Evolutionary conservation across 78 protist genomes (phyloP).

Genomic region (Dictyostelium discoideum): DNA sequence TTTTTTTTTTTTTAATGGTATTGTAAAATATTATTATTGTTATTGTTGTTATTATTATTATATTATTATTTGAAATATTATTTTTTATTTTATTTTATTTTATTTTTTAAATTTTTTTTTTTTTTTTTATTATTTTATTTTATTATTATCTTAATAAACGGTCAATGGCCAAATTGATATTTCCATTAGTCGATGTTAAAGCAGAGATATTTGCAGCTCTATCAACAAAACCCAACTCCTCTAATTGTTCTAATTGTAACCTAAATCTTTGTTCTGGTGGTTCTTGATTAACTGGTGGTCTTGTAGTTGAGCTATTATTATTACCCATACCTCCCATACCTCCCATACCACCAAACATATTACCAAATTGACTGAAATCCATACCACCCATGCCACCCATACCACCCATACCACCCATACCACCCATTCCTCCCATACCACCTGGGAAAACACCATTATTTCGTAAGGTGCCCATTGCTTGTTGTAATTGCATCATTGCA

Average conservation of each 20-base stretch:
- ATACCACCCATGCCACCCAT: conserved; percentile 73
- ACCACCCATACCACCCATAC: conserved; percentile 63
- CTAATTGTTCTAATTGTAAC: conserved; percentile 79
- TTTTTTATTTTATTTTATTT: too few relatives aligned
- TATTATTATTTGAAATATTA: too few relatives aligned
- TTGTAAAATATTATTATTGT: too few relatives aligned
- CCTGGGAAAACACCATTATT: conserved; percentile 49
- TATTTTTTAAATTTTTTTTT: neutral
- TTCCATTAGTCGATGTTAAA: conserved; percentile 65
- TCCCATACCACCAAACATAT: conserved; percentile 55
- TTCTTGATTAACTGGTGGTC: conserved; percentile 12
- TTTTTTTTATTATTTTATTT: neutral
- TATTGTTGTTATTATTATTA: too few relatives aligned
- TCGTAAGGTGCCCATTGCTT: conserved; percentile 62
- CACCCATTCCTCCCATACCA: conserved; percentile 53
- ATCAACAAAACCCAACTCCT: conserved; percentile 92
- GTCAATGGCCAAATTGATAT: conserved; percentile 84
- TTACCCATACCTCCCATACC: too few relatives aligned
- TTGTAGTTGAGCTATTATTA: neutral
- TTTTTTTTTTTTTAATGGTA: neutral
- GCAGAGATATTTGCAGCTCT: conserved; percentile 83
- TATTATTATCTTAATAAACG: conserved; percentile 60
- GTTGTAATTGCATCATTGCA: conserved; percentile 85
- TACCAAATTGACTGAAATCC: neutral
- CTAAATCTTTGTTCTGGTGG: conserved; percentile 77